Percentiles rank a stretch among this genome's conserved stretches.
phyloP scores from a whole-genome alignment of 177 flowering plant genomes.

The Tripterygium wilfordii region DNA sequence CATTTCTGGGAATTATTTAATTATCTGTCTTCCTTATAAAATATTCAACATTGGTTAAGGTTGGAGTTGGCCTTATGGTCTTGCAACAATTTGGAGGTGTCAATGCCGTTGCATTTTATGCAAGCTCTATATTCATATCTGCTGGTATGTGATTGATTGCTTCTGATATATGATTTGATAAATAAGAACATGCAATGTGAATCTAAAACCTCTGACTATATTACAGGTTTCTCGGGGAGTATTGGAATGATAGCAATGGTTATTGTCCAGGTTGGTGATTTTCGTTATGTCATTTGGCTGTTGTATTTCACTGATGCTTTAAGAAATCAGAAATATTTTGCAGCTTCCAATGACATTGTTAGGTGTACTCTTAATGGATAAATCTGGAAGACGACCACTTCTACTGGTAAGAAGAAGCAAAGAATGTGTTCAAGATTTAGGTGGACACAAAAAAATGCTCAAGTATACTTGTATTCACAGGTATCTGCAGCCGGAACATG shows the following conservation, averaged over 20 bases:
- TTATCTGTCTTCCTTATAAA: too few relatives aligned
- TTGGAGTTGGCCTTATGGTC: conserved; percentile 48
- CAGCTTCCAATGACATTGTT: conserved; percentile 40
- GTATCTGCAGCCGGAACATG: conserved; percentile 42
- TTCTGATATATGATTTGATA: too few relatives aligned
- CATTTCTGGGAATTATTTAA: too few relatives aligned
- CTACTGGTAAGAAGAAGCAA: conserved; percentile 26
- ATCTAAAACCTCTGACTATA: neutral
- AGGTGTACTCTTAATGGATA: conserved; percentile 37
- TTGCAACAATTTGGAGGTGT: conserved; percentile 45
- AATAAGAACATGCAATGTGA: neutral
- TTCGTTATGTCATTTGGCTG: neutral
- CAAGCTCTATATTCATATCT: conserved; percentile 32
- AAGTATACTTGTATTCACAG: conserved; percentile 16
- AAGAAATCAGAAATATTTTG: conserved; percentile 1
- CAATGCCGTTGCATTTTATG: conserved; percentile 35
- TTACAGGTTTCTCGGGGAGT: conserved; percentile 32
- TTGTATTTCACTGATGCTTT: neutral
- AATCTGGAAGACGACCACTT: conserved; percentile 44
- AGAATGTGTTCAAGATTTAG: neutral
- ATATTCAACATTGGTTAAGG: conserved; percentile 15
- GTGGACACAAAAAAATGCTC: neutral
- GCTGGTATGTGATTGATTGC: conserved; percentile 44
- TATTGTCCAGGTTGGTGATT: conserved; percentile 28
- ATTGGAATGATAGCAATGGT: conserved; percentile 35